Evolutionary conservation across 1,139 yeast genomes (phyloP), one percentile per base, ranked within the genome.

Genomic region (Tardiomyces depauwii): DNA sequence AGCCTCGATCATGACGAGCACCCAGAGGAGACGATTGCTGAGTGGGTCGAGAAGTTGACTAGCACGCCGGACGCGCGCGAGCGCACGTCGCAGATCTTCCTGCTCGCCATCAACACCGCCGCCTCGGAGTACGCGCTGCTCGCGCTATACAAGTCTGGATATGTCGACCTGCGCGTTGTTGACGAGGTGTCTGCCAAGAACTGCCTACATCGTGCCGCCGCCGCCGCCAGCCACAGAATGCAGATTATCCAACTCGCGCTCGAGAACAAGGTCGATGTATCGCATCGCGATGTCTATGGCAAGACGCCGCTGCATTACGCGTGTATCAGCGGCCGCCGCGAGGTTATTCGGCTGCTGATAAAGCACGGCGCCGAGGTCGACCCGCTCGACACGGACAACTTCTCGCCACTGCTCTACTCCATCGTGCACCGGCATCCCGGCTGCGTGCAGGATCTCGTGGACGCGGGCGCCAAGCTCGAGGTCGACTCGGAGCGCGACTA

Each of bases 241-340:
- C 60, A 63, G 54, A 59, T 72, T 44, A 56, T 75, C 44, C 57
- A 66, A 38, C 57, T 71, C 19, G 68, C 68, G 19, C 52, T 65
- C 14, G 45, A 53, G 1, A 48, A 57, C 33, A 49, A 56, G 7
- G 66, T 67, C 13, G 67, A 66, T 47, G 64, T 67, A 3, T 63
- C 71, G 5, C 63, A 71, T 19, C 70, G 67, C 48, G 93, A 83
- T 58, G 73, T 74, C 41, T 81, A 84, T 54, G 95, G 95, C 3
- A 74, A 93, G 54, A 80, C 82, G 2, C 89, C 97, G 39, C 66
- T 91, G 13, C 97, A 91, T 63, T 87, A 89, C 61, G 94, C 96
- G 1, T 77, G 95, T 6, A 57, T 66, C 18, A 60, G 65, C 49
- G 59, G 66, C 44, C 64, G 65, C 42, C 55, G 56, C 30, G 61